Base-by-base conservation (phyloP, 2,329 filamentous ascomycete genomes). In the Cadophora gregata region DNA sequence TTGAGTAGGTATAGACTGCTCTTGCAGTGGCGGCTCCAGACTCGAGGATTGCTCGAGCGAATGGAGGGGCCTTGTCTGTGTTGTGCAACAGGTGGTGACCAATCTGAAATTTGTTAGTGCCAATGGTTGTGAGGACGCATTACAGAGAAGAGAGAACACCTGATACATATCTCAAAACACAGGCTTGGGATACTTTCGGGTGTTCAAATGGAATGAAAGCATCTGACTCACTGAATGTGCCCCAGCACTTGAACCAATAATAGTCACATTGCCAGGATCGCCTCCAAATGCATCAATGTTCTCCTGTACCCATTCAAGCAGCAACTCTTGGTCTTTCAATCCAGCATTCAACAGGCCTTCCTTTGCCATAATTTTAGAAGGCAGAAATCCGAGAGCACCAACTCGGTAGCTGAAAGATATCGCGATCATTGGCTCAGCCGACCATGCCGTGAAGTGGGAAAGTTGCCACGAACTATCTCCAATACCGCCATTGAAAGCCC, bases 381-480 rank as follows among this genome's bases (percentile, higher is more conserved):
- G 83, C 56, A 92, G 77, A 77, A 95, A 93, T 0, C 92, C 92
- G 74, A 93, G 80, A 5, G 86, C 84, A 2, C 88, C 87, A 59
- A 92, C 82, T 10, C 90, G 77, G 68, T 91, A 88, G 77, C 85
- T 86, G 75, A 89, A 85, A 75, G 82, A 85, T 60, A 90, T 82
- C 38, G 81, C 85, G 50, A 91, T 80, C 61, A 91, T 78, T 10
- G 84, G 83, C 55, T 73, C 70, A n/a, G 55, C 55, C 2, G 83
- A 78, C 79, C 85, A 89, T 5, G 84, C 81, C 16, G 90, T 84
- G 78, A 91, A 86, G 42, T 85, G 85, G 0, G 82, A 83, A 69
- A 90, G 85, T 27, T 60, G 38, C 36, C 68, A 67, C 7, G 50
- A 56, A 33, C 66, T 56, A 47, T 67, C 62, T 3, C 85, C 82